phyloP scores from a whole-genome alignment of 202 grass and related monocot genomes.

The Tripidium arundinaceum region DNA sequence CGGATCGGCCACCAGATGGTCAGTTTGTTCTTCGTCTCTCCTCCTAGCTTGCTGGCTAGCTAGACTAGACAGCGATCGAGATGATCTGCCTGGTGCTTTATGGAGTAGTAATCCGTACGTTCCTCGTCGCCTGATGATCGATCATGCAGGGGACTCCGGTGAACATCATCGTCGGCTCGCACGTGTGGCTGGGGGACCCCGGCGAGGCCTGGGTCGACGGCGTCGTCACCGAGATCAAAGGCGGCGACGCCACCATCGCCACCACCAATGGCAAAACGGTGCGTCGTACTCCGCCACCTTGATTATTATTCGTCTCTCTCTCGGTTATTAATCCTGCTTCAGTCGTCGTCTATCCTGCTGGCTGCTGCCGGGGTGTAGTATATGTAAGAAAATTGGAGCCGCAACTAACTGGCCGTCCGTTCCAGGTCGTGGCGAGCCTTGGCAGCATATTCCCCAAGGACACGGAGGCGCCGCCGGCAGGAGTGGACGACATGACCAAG shows the following conservation, averaged over 20 bases:
- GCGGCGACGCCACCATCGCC: constrained; percentile 50
- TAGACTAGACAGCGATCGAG: not conserved
- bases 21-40: not conserved
- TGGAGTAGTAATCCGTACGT: too few relatives aligned
- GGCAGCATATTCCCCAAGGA: constrained; percentile 83
- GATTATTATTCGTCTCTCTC: not conserved
- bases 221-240: constrained; percentile 73
- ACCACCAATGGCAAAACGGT: constrained; percentile 68
- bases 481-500: constrained; percentile 99
- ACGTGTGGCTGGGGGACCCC: constrained; percentile 78
- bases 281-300: not conserved
- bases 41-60: not conserved
- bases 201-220: constrained; percentile 75
- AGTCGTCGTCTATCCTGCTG: not conserved
- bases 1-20: constrained; percentile 1
- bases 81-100: not conserved
- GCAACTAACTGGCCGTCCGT: not conserved
- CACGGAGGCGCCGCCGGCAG: constrained; percentile 66
- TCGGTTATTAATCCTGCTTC: not conserved
- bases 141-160: constrained; percentile 66
- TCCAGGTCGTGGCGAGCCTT: constrained; percentile 61
- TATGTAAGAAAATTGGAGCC: not conserved
- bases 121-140: not conserved
- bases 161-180: constrained; percentile 92
- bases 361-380: too few relatives aligned